A percentile compares a stretch with the other conserved stretches of the same genome.
These are phyloP conservation scores for Gossypium bickii DNA, from an alignment of 345 rosid genomes.

Conservation along the genomic window DNA sequence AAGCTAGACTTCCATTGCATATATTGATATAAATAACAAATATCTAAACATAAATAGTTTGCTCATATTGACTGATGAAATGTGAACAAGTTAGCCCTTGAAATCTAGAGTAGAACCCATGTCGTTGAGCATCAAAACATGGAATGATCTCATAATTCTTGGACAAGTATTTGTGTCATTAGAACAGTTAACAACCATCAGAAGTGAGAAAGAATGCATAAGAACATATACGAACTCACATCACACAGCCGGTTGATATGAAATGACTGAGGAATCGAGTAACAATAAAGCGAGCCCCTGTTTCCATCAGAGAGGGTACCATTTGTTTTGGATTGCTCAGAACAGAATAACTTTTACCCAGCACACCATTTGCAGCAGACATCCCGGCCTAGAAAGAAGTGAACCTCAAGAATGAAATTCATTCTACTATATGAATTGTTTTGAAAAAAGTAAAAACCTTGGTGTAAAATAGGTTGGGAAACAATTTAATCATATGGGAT, in stretches of 20 bases:
- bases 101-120: background rate
- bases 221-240: constrained; percentile 44
- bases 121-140: background rate
- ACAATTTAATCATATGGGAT: background rate
- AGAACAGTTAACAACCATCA: background rate
- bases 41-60: background rate
- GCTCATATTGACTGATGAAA: background rate
- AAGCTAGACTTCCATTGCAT: background rate
- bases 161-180: background rate
- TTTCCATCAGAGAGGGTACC: constrained; percentile 72
- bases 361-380: constrained; percentile 61
- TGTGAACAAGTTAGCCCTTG: background rate
- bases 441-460: background rate
- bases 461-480: background rate
- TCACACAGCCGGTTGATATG: constrained; percentile 59
- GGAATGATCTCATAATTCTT: background rate
- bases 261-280: constrained; percentile 66
- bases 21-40: too few species aligned
- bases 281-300: constrained; percentile 67
- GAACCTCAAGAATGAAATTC: background rate
- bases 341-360: constrained; percentile 42
- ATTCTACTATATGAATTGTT: background rate
- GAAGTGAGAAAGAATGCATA: background rate
- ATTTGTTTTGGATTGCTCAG: constrained; percentile 61
- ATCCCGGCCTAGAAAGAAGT: constrained; percentile 59